phyloP scores from a whole-genome alignment of 441 rosid genomes.

The Adansonia rubrostipa region DNA sequence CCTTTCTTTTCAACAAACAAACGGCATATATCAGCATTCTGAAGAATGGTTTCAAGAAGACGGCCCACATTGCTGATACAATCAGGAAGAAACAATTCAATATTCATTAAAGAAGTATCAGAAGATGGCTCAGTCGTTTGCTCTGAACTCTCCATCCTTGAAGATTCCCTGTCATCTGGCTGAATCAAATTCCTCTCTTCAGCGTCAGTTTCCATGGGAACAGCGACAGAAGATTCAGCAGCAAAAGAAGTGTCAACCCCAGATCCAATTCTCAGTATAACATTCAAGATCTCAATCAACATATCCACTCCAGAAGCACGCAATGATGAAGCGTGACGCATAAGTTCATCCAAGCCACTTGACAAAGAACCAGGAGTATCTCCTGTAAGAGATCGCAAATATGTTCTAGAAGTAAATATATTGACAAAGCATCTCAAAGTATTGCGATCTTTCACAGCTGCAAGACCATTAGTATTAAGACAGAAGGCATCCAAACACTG shows the following conservation, averaged over 20 bases:
- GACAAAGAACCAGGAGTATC: constrained; percentile 86
- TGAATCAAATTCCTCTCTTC: constrained; percentile 56
- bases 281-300: constrained; percentile 82
- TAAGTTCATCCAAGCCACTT: constrained; percentile 91
- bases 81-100: constrained; percentile 85
- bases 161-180: constrained; percentile 47
- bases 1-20: constrained; percentile 96
- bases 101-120: constrained; percentile 54
- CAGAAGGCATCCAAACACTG: constrained; percentile 98
- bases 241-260: constrained; percentile 59
- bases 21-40: constrained; percentile 94
- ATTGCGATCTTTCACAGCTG: constrained; percentile 84
- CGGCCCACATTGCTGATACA: constrained; percentile 83
- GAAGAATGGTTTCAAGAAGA: constrained; percentile 94
- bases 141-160: constrained; percentile 56
- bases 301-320: constrained; percentile 90
- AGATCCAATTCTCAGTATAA: constrained; percentile 68
- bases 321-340: constrained; percentile 92
- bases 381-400: constrained; percentile 82
- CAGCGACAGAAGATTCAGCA: constrained; percentile 57
- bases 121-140: constrained; percentile 57
- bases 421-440: constrained; percentile 92
- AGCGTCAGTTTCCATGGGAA: constrained; percentile 93
- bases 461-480: constrained; percentile 86
- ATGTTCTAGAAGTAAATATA: constrained; percentile 79